Conservation (phyloP, 2,329 filamentous ascomycete species). For the Fusarium algeriense region DNA sequence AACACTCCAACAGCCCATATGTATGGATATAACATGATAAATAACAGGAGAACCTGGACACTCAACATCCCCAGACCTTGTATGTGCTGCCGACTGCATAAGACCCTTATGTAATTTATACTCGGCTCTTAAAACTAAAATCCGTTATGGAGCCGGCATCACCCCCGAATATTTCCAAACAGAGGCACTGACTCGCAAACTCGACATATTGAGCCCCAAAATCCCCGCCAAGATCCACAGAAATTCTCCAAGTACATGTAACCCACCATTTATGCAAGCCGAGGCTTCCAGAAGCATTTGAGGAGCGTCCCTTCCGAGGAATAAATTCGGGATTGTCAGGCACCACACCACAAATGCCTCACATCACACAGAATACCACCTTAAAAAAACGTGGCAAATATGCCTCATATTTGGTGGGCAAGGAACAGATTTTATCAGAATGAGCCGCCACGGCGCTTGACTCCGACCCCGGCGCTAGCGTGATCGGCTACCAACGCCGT, state of each 20-base stretch:
- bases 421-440: not conserved
- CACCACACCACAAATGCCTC: not conserved
- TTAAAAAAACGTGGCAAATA: not conserved
- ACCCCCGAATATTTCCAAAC: not conserved
- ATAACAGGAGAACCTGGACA: not conserved
- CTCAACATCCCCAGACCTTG: not conserved
- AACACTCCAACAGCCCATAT: not conserved
- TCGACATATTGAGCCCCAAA: not conserved
- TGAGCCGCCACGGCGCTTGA: not conserved
- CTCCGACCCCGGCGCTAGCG: constrained; percentile 16
- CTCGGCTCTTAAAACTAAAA: not conserved
- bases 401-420: not conserved
- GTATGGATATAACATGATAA: not conserved
- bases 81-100: not conserved
- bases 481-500: constrained; percentile 26
- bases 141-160: not conserved
- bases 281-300: constrained; percentile 8
- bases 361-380: not conserved
- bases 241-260: not conserved
- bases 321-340: constrained; percentile 2
- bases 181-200: not conserved
- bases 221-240: constrained; percentile 4
- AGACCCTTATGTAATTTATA: not conserved
- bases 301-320: not conserved
- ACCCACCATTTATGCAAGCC: not conserved